A percentile compares a stretch with the other conserved stretches of the same genome.
These are phyloP conservation scores for Crithidia bombi DNA, from an alignment of 208 protist species.

Conservation along the genomic window DNA sequence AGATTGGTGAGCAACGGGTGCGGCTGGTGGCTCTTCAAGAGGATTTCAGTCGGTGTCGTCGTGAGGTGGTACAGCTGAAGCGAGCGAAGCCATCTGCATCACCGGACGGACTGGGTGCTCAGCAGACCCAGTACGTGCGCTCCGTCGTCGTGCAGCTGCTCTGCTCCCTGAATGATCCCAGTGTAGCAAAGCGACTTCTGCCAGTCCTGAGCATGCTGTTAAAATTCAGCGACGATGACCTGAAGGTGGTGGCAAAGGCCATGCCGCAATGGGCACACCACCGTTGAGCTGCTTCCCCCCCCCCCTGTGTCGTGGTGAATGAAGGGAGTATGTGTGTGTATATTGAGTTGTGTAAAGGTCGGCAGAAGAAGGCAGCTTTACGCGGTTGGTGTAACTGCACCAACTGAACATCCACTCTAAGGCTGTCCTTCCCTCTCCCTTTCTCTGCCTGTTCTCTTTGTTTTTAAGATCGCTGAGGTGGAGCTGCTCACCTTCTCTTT, in stretches of 20 bases:
- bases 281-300: background rate
- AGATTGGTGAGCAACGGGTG: conserved; percentile 22
- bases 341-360: too few relatives aligned
- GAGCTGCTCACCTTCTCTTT: too few relatives aligned
- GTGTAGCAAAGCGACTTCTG: conserved; percentile 62
- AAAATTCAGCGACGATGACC: conserved; percentile 52
- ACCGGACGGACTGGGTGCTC: conserved; percentile 40
- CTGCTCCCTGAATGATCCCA: conserved; percentile 49
- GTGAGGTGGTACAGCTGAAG: conserved; percentile 27
- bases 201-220: conserved; percentile 82
- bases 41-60: conserved; percentile 17
- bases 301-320: too few relatives aligned
- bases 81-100: conserved; percentile 10
- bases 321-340: too few relatives aligned
- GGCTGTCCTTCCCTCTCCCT: too few relatives aligned
- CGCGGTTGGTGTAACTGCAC: too few relatives aligned
- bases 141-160: conserved; percentile 79
- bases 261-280: conserved; percentile 45
- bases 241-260: conserved; percentile 51
- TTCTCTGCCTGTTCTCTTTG: too few relatives aligned
- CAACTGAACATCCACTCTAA: too few relatives aligned
- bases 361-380: too few relatives aligned
- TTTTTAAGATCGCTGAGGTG: too few relatives aligned
- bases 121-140: conserved; percentile 73
- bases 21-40: conserved; percentile 17